Base-by-base conservation (phyloP, 1,139 yeast genomes). In the Scheffersomyces stambukii region DNA sequence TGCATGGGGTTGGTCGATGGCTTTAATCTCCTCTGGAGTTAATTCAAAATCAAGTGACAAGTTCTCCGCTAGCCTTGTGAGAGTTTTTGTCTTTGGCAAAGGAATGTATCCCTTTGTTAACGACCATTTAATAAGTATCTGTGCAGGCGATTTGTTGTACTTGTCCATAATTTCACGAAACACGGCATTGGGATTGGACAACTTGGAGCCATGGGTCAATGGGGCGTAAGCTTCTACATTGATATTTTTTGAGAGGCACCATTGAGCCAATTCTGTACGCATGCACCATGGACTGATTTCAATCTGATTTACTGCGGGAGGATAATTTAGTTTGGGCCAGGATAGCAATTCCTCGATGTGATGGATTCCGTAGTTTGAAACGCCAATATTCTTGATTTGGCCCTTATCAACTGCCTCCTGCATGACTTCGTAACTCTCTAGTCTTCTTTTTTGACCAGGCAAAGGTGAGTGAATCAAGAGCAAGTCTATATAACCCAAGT, bases 251-350 rank as follows among this genome's bases (percentile, higher is more conserved):
- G 27, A 26, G 26, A 61, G 54, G 38, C 82, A 78, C 54, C 59
- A 79, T 21, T 70, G 68, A 3, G 77, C 75, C 31, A 81, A 54
- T 21, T 80, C 81, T 22, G 63, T 60, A 43, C 86, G 64, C 83
- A 77, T 79, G 33, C 79, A 63, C 86, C 88, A 81, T 1, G 89
- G 91, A 38, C 83, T 77, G 11, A 81, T 70, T 52, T 81, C 89
- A 37, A 81, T 70, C 49, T 78, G 82, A 45, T 80, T 75, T 8
- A 76, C 72, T 8, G 48, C 79, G 0, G 89, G 91, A 35, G 60
- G 63, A 34, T 67, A 48, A 40, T 58, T 70, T 33, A 78, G 54
- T 2, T 62, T 70, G 0, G 64, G 55, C 78, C 81, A 77, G 8
- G 47, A 41, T 16, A 76, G 49, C 19, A 81, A 57, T 51, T 81